A percentile compares a stretch with the other conserved stretches of the same genome.
Conservation (phyloP, 371 early-diverging fungal species). For the Fennellomyces sp. region DNA sequence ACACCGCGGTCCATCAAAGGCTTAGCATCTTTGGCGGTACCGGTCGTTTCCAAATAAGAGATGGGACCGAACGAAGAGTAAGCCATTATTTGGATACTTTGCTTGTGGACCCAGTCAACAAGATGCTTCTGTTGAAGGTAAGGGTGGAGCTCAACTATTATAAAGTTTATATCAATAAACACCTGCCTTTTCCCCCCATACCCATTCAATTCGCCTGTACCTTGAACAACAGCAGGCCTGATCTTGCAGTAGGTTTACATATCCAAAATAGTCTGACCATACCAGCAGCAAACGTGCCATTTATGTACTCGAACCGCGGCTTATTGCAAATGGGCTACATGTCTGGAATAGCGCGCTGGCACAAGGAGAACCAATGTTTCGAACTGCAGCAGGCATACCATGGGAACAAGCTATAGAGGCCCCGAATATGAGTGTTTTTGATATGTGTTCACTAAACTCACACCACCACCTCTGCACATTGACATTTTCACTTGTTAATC, state of each 20-base stretch:
- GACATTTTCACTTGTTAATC: no score
- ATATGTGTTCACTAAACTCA: no score
- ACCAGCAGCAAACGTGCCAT: no score
- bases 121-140: slow-evolving; percentile 60
- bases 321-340: no score
- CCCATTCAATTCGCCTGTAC: slow-evolving; percentile 1
- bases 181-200: no score
- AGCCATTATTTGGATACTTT: slow-evolving; percentile 51
- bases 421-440: no score
- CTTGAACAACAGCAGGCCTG: slow-evolving; percentile 25
- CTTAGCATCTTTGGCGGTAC: slow-evolving; percentile 11
- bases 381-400: slow-evolving; percentile 25
- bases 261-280: slow-evolving; percentile 30
- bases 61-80: slow-evolving; percentile 53
- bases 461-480: no score
- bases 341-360: no score
- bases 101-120: slow-evolving; percentile 37
- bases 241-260: slow-evolving; percentile 33
- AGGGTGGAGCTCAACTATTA: slow-evolving; percentile 74
- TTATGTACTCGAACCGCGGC: no score
- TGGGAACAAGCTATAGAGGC: no score
- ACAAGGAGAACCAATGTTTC: slow-evolving; percentile 67
- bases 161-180: neutral
- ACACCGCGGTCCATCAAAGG: slow-evolving; percentile 36
- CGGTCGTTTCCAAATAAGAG: slow-evolving; percentile 38